Evolutionary conservation across 306 rosid species (phyloP).

Genomic region (Cicer arietinum): DNA sequence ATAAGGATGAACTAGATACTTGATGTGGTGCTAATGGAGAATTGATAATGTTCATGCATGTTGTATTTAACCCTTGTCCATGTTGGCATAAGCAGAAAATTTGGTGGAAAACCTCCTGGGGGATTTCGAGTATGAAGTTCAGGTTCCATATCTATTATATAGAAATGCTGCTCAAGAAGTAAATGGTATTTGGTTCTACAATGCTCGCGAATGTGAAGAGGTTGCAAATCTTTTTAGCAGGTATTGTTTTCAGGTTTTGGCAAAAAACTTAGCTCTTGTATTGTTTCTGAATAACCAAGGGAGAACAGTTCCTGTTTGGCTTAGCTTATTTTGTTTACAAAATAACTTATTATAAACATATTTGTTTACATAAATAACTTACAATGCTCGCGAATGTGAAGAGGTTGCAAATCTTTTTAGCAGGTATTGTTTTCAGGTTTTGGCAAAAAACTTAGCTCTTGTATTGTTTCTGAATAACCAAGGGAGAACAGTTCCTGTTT

Average conservation of each 20-base stretch:
- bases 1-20: slow-evolving; percentile 15
- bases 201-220: slow-evolving; percentile 67
- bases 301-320: slow-evolving; percentile 5
- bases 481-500: slow-evolving; percentile 5
- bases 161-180: slow-evolving; percentile 75
- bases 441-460: neutral
- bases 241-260: slow-evolving; percentile 43
- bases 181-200: slow-evolving; percentile 71
- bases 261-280: neutral
- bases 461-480: slow-evolving; percentile 11
- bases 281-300: slow-evolving; percentile 10
- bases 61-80: slow-evolving; percentile 21
- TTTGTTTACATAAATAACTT: too few species aligned
- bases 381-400: slow-evolving; percentile 64
- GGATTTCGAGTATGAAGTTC: slow-evolving; percentile 69
- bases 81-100: slow-evolving; percentile 57
- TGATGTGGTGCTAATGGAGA: slow-evolving; percentile 34
- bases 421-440: slow-evolving; percentile 53
- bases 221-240: slow-evolving; percentile 71
- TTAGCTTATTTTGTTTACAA: slow-evolving; percentile 1
- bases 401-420: slow-evolving; percentile 69
- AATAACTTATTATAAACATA: neutral
- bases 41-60: slow-evolving; percentile 24
- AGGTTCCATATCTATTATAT: slow-evolving; percentile 66
- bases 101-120: slow-evolving; percentile 73